phyloP scores from a whole-genome alignment of 2,329 filamentous ascomycete species.

The Cladosporium sp. region DNA sequence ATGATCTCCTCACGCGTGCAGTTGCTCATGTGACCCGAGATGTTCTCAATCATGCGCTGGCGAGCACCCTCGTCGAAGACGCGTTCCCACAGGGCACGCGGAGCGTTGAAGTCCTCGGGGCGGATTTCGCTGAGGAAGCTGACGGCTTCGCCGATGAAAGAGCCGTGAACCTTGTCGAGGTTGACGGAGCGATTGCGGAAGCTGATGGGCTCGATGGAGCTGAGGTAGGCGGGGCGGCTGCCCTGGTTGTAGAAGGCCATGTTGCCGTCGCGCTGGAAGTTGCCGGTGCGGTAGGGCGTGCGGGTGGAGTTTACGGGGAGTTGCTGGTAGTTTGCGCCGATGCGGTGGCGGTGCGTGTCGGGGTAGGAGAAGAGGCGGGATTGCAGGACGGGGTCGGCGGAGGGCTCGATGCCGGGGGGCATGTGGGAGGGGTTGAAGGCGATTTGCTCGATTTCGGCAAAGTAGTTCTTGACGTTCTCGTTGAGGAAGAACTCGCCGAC shows the following conservation, averaged over 20 bases:
- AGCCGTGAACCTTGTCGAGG: slow-evolving; percentile 46
- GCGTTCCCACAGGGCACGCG: slow-evolving; percentile 55
- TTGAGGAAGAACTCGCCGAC: slow-evolving; percentile 50
- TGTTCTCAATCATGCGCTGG: slow-evolving; percentile 56
- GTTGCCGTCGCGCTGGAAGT: slow-evolving; percentile 67
- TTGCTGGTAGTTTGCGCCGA: slow-evolving; percentile 57
- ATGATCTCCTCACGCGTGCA: slow-evolving; percentile 57
- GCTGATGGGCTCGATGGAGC: slow-evolving; percentile 48
- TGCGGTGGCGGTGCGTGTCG: slow-evolving; percentile 56
- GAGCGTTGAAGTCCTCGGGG: slow-evolving; percentile 52
- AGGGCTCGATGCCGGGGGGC: slow-evolving; percentile 63
- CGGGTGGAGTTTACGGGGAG: slow-evolving; percentile 50
- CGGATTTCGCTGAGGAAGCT: slow-evolving; percentile 50
- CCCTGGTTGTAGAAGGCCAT: slow-evolving; percentile 67
- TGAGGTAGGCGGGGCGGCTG: slow-evolving; percentile 53
- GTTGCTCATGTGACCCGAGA: slow-evolving; percentile 56
- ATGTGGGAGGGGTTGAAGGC: slow-evolving; percentile 65
- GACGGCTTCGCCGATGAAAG: slow-evolving; percentile 46
- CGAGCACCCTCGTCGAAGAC: slow-evolving; percentile 56
- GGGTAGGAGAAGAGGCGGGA: slow-evolving; percentile 67
- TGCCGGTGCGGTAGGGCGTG: slow-evolving; percentile 54
- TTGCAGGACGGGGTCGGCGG: slow-evolving; percentile 65
- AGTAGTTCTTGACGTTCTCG: slow-evolving; percentile 57
- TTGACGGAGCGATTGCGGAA: slow-evolving; percentile 45
- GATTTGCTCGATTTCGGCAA: slow-evolving; percentile 64